A percentile compares a stretch with the other conserved stretches of the same genome.
Evolutionary conservation across 305 asterid species (phyloP).

Genomic region (Fraxinus baroniana): DNA sequence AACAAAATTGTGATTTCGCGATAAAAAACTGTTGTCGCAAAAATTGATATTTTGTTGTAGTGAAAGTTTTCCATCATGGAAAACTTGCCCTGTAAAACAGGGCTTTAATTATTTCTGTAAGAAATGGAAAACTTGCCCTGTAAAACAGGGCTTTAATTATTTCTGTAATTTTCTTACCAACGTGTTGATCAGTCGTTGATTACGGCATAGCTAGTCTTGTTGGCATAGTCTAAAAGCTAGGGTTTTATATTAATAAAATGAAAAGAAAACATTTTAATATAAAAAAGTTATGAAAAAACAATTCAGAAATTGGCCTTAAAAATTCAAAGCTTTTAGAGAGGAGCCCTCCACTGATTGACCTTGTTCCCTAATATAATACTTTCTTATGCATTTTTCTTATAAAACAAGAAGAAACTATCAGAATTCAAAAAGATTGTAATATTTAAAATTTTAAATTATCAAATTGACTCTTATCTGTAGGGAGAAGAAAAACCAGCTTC

Average conservation of each 20-base stretch:
- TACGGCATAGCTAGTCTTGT: background rate
- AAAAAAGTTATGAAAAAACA: background rate
- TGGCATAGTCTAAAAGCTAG: background rate
- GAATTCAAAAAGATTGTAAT: background rate
- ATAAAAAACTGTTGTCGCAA: too few relatives aligned
- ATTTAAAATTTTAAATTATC: background rate
- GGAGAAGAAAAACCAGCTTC: background rate
- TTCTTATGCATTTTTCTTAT: background rate
- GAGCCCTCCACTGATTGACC: background rate
- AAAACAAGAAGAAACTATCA: background rate
- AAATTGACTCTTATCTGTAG: background rate
- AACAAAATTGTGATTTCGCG: too few relatives aligned
- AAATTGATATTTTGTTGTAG: too few relatives aligned
- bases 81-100: too few relatives aligned
- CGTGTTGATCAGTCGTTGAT: background rate
- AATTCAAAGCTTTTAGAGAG: background rate
- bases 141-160: too few relatives aligned
- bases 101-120: too few relatives aligned
- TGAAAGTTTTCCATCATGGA: too few relatives aligned
- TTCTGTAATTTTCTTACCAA: background rate
- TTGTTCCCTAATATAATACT: background rate
- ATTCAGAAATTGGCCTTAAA: background rate
- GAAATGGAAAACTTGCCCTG: too few relatives aligned
- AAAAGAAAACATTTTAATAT: background rate
- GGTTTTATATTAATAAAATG: background rate